Percentiles rank a stretch among this genome's conserved stretches.
These are phyloP conservation scores for Zancudomyces culisetae DNA, from an alignment of 371 early-diverging fungal genomes.

Conservation along the genomic window DNA sequence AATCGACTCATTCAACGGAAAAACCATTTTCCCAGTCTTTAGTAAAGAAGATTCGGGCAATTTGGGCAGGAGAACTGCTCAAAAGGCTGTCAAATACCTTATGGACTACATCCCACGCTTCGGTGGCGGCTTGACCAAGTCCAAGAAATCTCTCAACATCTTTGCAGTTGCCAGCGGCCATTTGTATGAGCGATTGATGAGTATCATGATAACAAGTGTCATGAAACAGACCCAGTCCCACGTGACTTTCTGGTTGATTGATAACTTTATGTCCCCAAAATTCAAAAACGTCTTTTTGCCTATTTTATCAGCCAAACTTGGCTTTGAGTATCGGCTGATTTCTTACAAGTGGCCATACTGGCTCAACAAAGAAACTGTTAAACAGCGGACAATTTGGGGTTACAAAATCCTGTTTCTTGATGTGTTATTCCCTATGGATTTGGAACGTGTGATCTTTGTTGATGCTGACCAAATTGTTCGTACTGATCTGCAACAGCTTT, in stretches of 20 bases:
- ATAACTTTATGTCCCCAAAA: slow-evolving; percentile 84
- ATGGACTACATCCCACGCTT: slow-evolving; percentile 13
- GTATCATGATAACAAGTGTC: slow-evolving; percentile 90
- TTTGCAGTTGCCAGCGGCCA: slow-evolving; percentile 95
- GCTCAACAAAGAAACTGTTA: slow-evolving; percentile 76
- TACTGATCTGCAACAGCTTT: slow-evolving; percentile 73
- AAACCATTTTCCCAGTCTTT: slow-evolving; percentile 54
- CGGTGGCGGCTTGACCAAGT: slow-evolving; percentile 1
- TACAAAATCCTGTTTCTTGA: slow-evolving; percentile 95
- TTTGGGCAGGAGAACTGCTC: background rate
- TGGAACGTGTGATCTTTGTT: slow-evolving; percentile 93
- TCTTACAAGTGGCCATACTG: slow-evolving; percentile 96
- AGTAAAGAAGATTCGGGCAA: slow-evolving; percentile 11
- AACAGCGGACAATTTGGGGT: slow-evolving; percentile 93
- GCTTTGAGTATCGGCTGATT: slow-evolving; percentile 79
- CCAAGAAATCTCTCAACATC: slow-evolving; percentile 49
- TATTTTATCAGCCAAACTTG: slow-evolving; percentile 57
- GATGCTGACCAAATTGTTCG: slow-evolving; percentile 96
- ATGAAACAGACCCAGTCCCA: slow-evolving; percentile 61
- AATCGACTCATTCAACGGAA: slow-evolving; percentile 47
- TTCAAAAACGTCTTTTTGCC: slow-evolving; percentile 88
- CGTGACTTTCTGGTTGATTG: slow-evolving; percentile 94
- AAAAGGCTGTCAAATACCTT: slow-evolving; percentile 3
- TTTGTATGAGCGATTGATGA: slow-evolving; percentile 85
- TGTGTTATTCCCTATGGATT: slow-evolving; percentile 78